Evolutionary conservation across 495 filamentous ascomycete genomes (phyloP).

Genomic region (Amphirosellinia nigrospora): DNA sequence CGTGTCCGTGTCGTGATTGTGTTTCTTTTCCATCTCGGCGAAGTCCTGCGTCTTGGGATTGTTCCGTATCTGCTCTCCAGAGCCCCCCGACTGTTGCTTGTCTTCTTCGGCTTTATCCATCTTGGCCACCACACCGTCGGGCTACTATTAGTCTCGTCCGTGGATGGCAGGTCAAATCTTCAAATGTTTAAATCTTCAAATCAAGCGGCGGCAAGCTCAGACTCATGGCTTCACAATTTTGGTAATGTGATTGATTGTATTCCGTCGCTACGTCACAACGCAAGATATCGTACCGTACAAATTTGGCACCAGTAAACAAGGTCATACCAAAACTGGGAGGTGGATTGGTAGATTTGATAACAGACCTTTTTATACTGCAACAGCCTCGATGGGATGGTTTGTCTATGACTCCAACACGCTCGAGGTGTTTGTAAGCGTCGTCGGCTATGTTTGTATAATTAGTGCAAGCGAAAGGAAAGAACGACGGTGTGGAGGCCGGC

Average conservation of each 20-base stretch:
- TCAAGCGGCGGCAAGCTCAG: background rate
- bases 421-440: background rate
- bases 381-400: background rate
- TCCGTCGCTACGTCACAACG: conserved; percentile 12
- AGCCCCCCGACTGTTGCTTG: background rate
- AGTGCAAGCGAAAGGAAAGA: background rate
- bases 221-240: background rate
- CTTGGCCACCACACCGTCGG: background rate
- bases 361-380: background rate
- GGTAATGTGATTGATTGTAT: background rate
- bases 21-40: conserved; percentile 20
- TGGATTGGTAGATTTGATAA: background rate
- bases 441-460: background rate
- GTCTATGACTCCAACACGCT: background rate
- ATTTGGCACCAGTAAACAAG: background rate
- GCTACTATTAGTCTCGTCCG: background rate
- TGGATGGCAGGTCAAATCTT: background rate
- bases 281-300: conserved; percentile 13
- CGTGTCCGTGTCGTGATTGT: conserved; percentile 9
- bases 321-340: background rate
- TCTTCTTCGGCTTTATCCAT: conserved; percentile 9
- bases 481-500: background rate
- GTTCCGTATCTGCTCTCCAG: conserved; percentile 3
- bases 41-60: background rate
- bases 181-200: conserved; percentile 6